phyloP scores from a whole-genome alignment of 805 yeast species.

The Candida boidinii region DNA sequence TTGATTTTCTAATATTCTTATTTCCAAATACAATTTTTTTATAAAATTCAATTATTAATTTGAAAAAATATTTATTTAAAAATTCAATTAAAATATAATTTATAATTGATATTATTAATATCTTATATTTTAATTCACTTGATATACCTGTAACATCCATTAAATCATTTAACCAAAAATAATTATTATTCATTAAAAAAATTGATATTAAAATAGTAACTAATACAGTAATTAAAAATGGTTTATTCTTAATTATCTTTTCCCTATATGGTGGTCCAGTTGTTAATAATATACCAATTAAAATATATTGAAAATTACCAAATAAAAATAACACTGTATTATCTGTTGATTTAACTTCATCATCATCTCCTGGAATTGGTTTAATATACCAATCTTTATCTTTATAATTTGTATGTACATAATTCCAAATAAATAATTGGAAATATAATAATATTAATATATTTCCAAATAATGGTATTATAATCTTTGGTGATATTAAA shows the following conservation, averaged over 20 bases:
- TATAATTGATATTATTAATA: conserved; percentile 35
- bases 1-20: conserved; percentile 12
- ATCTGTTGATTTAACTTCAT: conserved; percentile 79
- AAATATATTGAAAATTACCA: conserved; percentile 83
- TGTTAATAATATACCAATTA: conserved; percentile 75
- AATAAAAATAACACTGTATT: conserved; percentile 78
- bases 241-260: conserved; percentile 55
- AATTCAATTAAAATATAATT: conserved; percentile 42
- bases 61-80: conserved; percentile 38
- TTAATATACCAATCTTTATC: conserved; percentile 64
- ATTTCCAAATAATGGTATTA: conserved; percentile 75
- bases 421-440: conserved; percentile 62
- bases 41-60: conserved; percentile 28
- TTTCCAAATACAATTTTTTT: conserved; percentile 26
- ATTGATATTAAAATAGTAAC: conserved; percentile 42
- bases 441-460: conserved; percentile 54
- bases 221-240: conserved; percentile 59
- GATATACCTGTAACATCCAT: conserved; percentile 71
- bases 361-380: conserved; percentile 77
- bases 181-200: conserved; percentile 45
- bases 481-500: conserved; percentile 78
- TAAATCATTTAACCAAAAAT: conserved; percentile 49
- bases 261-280: conserved; percentile 92
- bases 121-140: conserved; percentile 36
- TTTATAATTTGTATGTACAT: conserved; percentile 31